Percentiles rank a stretch among this genome's conserved stretches.
Evolutionary conservation across 805 yeast species (phyloP).

Genomic region (Nakazawaea ambrosiae): DNA sequence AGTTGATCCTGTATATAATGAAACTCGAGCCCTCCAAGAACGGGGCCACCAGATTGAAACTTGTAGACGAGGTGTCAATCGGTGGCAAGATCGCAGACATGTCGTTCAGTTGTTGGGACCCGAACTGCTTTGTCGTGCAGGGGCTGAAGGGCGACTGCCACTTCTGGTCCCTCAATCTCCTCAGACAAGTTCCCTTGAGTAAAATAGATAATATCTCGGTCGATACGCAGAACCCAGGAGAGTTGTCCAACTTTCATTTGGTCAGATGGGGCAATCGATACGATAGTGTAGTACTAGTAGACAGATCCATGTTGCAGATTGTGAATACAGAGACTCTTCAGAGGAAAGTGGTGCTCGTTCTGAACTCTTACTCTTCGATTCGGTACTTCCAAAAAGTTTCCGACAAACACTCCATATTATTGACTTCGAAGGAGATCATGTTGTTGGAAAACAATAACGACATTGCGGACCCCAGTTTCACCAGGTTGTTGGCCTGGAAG

Average conservation of each 20-base stretch:
- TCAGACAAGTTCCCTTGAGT: slow-evolving; percentile 11
- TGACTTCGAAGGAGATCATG: slow-evolving; percentile 63
- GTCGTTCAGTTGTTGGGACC: slow-evolving; percentile 35
- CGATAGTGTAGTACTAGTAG: slow-evolving; percentile 25
- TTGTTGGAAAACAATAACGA: slow-evolving; percentile 32
- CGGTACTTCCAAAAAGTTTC: slow-evolving; percentile 33
- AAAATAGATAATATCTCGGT: background rate
- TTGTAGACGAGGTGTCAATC: slow-evolving; percentile 11
- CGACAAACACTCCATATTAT: slow-evolving; percentile 35
- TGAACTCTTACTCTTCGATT: slow-evolving; percentile 47
- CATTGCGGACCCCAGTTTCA: slow-evolving; percentile 23
- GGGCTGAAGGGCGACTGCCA: slow-evolving; percentile 51
- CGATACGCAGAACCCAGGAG: slow-evolving; percentile 34
- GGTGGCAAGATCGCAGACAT: slow-evolving; percentile 35
- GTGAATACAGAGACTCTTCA: slow-evolving; percentile 24
- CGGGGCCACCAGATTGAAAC: slow-evolving; percentile 11
- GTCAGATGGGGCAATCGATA: slow-evolving; percentile 35
- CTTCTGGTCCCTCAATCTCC: slow-evolving; percentile 20
- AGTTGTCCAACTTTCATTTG: slow-evolving; percentile 49
- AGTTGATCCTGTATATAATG: slow-evolving; percentile 21
- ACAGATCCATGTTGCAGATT: slow-evolving; percentile 36
- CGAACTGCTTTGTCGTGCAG: slow-evolving; percentile 30
- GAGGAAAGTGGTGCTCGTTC: slow-evolving; percentile 32
- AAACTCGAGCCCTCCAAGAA: slow-evolving; percentile 13
- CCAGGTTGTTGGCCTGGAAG: slow-evolving; percentile 61